A percentile compares a stretch with the other conserved stretches of the same genome.
These are phyloP conservation scores for Hyphopichia homilentoma DNA, from an alignment of 805 yeast species.

Conservation along the genomic window DNA sequence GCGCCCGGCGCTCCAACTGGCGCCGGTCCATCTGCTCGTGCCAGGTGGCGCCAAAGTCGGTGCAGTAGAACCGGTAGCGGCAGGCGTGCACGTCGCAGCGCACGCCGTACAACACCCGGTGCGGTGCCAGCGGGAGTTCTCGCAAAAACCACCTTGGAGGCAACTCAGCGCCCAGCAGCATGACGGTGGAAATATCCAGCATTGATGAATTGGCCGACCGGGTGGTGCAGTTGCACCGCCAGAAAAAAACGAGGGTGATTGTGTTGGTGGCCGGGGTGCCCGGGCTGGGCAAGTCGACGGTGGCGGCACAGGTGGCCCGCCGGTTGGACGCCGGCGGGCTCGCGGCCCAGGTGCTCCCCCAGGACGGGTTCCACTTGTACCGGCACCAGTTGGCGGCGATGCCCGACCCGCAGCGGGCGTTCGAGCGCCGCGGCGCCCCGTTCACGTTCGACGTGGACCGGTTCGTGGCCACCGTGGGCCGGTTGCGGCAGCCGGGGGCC, in stretches of 20 bases:
- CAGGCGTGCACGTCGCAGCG: not conserved
- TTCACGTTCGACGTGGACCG: conserved; percentile 68
- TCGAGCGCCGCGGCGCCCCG: conserved; percentile 76
- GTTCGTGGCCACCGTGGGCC: conserved; percentile 21
- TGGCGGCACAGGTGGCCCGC: conserved; percentile 45
- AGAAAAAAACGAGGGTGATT: too few relatives aligned
- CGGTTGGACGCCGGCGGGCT: conserved; percentile 11
- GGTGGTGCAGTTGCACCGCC: too few relatives aligned
- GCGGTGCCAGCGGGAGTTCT: too few relatives aligned
- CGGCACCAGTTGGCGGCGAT: conserved; percentile 33
- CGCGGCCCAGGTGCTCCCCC: conserved; percentile 26
- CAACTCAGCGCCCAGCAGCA: too few relatives aligned
- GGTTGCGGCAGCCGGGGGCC: conserved; percentile 20
- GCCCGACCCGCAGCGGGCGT: conserved; percentile 54
- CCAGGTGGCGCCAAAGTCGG: not conserved
- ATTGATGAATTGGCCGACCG: too few relatives aligned
- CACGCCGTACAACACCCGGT: not conserved
- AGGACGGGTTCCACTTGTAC: conserved; percentile 39
- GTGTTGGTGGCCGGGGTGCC: conserved; percentile 73
- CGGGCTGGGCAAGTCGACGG: conserved; percentile 81
- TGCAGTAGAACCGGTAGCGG: not conserved
- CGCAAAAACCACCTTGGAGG: not conserved
- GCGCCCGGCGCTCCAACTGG: too few relatives aligned
- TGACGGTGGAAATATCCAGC: too few relatives aligned
- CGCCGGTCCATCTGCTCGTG: not conserved